These are phyloP conservation scores for Hyphopichia wangnamkhiaoensis DNA, from an alignment of 1,139 yeast genomes.

Conservation along the genomic window DNA sequence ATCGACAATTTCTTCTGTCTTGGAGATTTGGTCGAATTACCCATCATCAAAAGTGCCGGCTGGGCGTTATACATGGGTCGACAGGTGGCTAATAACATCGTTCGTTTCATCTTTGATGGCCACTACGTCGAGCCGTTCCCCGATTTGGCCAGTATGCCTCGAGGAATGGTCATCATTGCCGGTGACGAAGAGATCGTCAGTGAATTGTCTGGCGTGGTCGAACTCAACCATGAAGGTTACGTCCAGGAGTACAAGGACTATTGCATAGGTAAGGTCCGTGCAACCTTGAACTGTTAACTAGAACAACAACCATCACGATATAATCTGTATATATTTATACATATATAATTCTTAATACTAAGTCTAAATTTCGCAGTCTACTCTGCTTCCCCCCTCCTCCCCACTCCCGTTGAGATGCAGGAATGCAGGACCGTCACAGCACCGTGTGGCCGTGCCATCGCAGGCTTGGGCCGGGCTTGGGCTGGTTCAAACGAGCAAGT, in stretches of 20 bases:
- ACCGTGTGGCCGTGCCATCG: no score
- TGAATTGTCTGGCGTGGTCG: conserved; percentile 38
- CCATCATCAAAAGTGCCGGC: conserved; percentile 47
- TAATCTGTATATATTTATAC: no score
- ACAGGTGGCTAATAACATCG: conserved; percentile 37
- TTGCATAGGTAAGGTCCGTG: conserved; percentile 12
- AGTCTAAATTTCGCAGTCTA: no score
- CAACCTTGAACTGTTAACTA: no score
- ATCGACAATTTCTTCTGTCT: conserved; percentile 34
- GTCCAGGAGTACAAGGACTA: conserved; percentile 44
- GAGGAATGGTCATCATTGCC: conserved; percentile 47
- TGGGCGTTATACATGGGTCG: conserved; percentile 51
- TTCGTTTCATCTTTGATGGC: conserved; percentile 29
- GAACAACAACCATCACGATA: no score
- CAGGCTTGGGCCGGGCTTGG: no score
- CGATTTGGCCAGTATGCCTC: conserved; percentile 33
- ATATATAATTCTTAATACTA: no score
- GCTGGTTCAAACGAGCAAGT: no score
- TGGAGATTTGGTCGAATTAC: conserved; percentile 44
- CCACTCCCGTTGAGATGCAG: no score
- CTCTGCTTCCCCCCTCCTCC: no score
- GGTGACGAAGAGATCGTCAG: conserved; percentile 44
- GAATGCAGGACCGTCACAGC: no score
- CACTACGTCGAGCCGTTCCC: conserved; percentile 38
- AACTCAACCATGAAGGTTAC: conserved; percentile 36